Conservation (phyloP, 306 rosid species). For the Spatholobus suberectus region DNA sequence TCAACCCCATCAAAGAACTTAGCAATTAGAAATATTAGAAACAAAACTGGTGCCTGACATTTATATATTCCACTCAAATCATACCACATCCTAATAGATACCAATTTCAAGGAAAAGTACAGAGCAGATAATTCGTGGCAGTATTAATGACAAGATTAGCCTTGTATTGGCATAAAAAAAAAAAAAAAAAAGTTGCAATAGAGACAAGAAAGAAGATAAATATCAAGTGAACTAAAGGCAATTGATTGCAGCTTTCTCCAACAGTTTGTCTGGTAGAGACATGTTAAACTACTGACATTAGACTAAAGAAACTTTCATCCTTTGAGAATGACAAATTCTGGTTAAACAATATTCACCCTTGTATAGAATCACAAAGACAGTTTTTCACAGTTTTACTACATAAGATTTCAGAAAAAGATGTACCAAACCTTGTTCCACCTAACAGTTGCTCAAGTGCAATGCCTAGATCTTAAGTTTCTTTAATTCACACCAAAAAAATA, state of each 20-base stretch:
- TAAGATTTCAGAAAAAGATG: conserved; percentile 21
- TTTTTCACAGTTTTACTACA: conserved; percentile 22
- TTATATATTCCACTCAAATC: background rate
- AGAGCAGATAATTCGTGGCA: background rate
- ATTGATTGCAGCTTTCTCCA: conserved; percentile 9
- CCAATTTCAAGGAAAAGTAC: conserved; percentile 13
- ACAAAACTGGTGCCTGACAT: background rate
- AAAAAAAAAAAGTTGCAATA: background rate
- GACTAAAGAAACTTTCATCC: conserved; percentile 10
- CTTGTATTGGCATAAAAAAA: conserved; percentile 19
- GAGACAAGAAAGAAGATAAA: background rate
- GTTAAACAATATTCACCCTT: background rate
- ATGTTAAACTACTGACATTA: background rate
- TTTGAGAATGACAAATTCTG: background rate
- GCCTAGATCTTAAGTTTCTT: background rate
- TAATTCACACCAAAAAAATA: background rate
- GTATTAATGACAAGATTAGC: conserved; percentile 15
- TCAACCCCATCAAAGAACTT: background rate
- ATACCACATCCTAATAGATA: background rate
- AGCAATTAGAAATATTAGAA: no score
- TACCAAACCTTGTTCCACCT: background rate
- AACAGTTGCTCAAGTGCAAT: background rate
- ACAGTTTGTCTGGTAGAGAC: conserved; percentile 23
- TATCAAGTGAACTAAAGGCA: background rate
- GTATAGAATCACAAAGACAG: background rate